phyloP scores from a whole-genome alignment of 2,329 filamentous ascomycete species.

The Paecilomyces fulvus region DNA sequence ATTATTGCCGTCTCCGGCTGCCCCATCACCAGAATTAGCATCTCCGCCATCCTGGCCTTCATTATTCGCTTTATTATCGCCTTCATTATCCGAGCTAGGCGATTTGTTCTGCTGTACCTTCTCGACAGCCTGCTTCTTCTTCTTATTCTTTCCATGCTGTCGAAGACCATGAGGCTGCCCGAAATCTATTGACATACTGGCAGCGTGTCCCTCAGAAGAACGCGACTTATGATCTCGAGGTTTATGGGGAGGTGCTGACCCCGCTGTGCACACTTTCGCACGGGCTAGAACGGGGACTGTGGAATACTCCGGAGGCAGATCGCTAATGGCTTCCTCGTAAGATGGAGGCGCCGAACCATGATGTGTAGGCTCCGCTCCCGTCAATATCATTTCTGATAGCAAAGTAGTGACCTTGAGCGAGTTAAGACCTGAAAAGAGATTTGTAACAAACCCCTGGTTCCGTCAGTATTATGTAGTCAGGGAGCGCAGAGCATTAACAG shows the following conservation, averaged over 20 bases:
- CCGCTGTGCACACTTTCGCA: conserved; percentile 8
- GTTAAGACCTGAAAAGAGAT: neutral
- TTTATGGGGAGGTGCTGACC: conserved; percentile 6
- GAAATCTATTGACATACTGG: conserved; percentile 17
- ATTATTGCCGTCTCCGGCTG: conserved; percentile 20
- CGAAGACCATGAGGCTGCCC: conserved; percentile 16
- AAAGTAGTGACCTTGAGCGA: conserved; percentile 4
- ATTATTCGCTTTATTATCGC: conserved; percentile 16
- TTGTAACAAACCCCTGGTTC: neutral
- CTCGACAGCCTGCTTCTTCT: conserved; percentile 20
- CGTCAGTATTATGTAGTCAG: neutral
- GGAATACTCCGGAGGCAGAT: conserved; percentile 27
- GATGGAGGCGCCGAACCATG: conserved; percentile 21
- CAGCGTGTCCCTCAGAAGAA: conserved; percentile 4
- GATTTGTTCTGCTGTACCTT: conserved; percentile 1
- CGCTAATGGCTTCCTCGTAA: conserved; percentile 23
- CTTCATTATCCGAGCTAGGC: conserved; percentile 20
- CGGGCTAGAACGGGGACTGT: conserved; percentile 19
- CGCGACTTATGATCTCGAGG: conserved; percentile 4
- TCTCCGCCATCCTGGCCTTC: conserved; percentile 36
- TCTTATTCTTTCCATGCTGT: conserved; percentile 22
- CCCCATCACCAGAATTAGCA: conserved; percentile 21
- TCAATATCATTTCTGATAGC: conserved; percentile 3
- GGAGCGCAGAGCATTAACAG: neutral
- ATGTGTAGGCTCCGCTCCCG: conserved; percentile 6